phyloP scores from a whole-genome alignment of 495 filamentous ascomycete genomes.

The Penicillium ochrochloron region DNA sequence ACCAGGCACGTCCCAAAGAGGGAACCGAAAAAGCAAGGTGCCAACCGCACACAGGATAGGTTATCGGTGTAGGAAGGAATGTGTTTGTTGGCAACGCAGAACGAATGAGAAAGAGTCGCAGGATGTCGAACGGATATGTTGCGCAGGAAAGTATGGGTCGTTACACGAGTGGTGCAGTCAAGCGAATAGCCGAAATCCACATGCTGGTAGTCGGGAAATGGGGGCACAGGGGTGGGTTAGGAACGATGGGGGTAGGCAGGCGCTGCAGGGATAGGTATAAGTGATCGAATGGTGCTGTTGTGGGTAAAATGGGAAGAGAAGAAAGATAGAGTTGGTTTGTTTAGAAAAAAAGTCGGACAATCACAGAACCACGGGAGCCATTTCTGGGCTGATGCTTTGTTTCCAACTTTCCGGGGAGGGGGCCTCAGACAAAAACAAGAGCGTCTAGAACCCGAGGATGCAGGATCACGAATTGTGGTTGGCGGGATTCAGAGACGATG shows the following conservation, averaged over 20 bases:
- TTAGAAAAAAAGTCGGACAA: conserved; percentile 22
- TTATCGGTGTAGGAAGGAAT: conserved; percentile 31
- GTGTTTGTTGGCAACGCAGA: conserved; percentile 19
- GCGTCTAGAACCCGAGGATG: conserved; percentile 44
- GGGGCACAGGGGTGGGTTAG: conserved; percentile 7
- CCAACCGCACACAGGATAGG: conserved; percentile 25
- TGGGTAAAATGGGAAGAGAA: conserved; percentile 16
- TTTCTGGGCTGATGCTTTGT: conserved; percentile 29
- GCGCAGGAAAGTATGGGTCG: conserved; percentile 37
- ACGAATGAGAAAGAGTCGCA: conserved; percentile 26
- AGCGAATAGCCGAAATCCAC: conserved; percentile 49
- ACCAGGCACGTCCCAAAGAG: conserved; percentile 22
- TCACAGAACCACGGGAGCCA: conserved; percentile 31
- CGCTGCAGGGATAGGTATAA: conserved; percentile 23
- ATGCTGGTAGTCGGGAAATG: conserved; percentile 39
- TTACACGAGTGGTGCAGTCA: conserved; percentile 43
- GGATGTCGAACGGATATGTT: conserved; percentile 28
- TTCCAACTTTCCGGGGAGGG: conserved; percentile 13
- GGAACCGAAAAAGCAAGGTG: conserved; percentile 34
- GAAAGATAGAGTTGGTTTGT: conserved; percentile 21
- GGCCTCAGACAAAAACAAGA: conserved; percentile 27
- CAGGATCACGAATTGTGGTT: conserved; percentile 27
- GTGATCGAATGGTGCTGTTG: not conserved
- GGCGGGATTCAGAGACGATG: conserved; percentile 28
- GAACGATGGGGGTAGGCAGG: conserved; percentile 16